Evolutionary conservation across 495 filamentous ascomycete genomes (phyloP).

Genomic region (Schizothecium vesticola): DNA sequence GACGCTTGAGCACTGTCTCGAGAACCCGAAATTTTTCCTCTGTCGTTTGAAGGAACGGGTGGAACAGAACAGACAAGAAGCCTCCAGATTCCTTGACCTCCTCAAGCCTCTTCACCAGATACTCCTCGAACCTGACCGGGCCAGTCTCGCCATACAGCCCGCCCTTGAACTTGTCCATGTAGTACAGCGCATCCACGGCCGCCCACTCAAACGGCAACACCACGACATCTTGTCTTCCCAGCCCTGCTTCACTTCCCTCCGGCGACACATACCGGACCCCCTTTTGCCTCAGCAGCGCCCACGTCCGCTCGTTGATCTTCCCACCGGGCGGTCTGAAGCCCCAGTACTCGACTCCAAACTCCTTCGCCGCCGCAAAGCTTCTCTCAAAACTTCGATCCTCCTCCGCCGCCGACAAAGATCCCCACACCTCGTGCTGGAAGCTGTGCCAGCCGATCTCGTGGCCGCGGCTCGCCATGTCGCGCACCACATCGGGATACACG

Average conservation of each 20-base stretch:
- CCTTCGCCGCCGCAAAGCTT: conserved; percentile 17
- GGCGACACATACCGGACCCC: conserved; percentile 27
- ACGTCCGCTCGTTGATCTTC: conserved; percentile 22
- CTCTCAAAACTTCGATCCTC: conserved; percentile 21
- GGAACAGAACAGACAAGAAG: conserved; percentile 30
- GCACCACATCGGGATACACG: conserved; percentile 25
- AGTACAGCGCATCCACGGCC: conserved; percentile 33
- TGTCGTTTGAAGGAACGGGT: conserved; percentile 26
- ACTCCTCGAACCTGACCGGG: conserved; percentile 15
- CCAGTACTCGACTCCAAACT: conserved; percentile 17
- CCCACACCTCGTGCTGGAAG: conserved; percentile 31
- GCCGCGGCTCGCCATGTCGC: conserved; percentile 9
- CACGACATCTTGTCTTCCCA: conserved; percentile 19
- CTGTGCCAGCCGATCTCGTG: conserved; percentile 36
- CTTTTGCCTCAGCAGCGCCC: conserved; percentile 15
- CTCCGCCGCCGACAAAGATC: conserved; percentile 6
- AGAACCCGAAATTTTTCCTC: conserved; percentile 26
- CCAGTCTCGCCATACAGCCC: conserved; percentile 12
- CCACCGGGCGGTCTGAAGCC: conserved; percentile 34
- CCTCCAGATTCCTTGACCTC: conserved; percentile 12
- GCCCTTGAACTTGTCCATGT: conserved; percentile 30
- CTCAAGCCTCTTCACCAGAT: conserved; percentile 24
- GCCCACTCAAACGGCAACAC: conserved; percentile 33
- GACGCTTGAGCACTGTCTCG: conserved; percentile 19
- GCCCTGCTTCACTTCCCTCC: conserved; percentile 16